Evolutionary conservation across 1,139 yeast genomes (phyloP).

Genomic region (Blastobotrys buckinghamii): DNA sequence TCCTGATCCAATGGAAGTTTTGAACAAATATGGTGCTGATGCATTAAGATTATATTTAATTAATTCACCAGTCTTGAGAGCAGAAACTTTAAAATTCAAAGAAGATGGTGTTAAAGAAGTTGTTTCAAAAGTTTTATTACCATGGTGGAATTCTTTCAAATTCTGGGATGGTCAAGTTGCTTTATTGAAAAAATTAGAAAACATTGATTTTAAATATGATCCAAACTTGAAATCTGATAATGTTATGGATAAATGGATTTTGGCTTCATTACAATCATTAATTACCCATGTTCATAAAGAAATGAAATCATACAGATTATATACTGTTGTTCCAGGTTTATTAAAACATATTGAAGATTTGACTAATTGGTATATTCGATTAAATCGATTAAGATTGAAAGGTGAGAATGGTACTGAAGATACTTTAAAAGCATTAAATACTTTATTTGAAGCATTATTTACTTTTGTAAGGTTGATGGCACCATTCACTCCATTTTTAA

Average conservation of each 20-base stretch:
- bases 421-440: slow-evolving; percentile 79
- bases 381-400: slow-evolving; percentile 96
- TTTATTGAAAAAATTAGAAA: slow-evolving; percentile 68
- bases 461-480: slow-evolving; percentile 95
- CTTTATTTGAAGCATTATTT: slow-evolving; percentile 83
- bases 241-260: slow-evolving; percentile 96
- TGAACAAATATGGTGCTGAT: slow-evolving; percentile 93
- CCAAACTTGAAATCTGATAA: slow-evolving; percentile 58
- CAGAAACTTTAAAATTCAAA: slow-evolving; percentile 92
- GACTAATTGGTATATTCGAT: slow-evolving; percentile 98
- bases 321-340: slow-evolving; percentile 92
- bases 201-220: slow-evolving; percentile 67
- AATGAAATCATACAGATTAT: slow-evolving; percentile 83
- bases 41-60: slow-evolving; percentile 92
- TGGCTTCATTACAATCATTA: slow-evolving; percentile 90
- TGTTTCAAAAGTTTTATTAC: slow-evolving; percentile 87
- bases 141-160: slow-evolving; percentile 98
- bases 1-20: slow-evolving; percentile 84
- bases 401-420: slow-evolving; percentile 86
- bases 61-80: slow-evolving; percentile 95
- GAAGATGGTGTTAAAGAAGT: slow-evolving; percentile 99
- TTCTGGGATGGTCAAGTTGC: slow-evolving; percentile 95
- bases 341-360: slow-evolving; percentile 84
- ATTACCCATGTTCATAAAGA: slow-evolving; percentile 80
- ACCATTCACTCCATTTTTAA: slow-evolving; percentile 94